Evolutionary conservation across 441 rosid genomes (phyloP), one percentile per base, ranked within the genome.

Genomic region (Pelargonium myrrhifolium): DNA sequence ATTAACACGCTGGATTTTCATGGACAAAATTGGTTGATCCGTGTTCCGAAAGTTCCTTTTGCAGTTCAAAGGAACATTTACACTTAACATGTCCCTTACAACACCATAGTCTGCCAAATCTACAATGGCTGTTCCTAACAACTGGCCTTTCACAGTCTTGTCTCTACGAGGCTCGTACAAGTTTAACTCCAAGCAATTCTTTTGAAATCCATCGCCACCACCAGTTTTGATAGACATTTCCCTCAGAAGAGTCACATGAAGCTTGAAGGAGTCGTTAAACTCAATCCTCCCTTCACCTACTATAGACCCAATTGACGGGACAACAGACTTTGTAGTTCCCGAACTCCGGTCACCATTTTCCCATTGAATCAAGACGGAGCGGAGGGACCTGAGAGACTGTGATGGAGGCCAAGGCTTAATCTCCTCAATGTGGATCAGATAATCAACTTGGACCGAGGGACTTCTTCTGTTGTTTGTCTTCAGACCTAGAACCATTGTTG

Each of bases 321-420:
- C 81, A 68, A 84, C 88, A 0, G 79, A 65, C 42, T 77, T 78
- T 9, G 99, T 91, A 9, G 96, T 85, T 14, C 97, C 97, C 1
- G 90, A 83, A 31, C 58, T 81, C 61, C 85, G 87, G 59, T 83
- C 91, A 58, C 97, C 91, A 37, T 92, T 86, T 80, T 88, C 97
- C 99, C 99, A 94, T 40, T 87, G 99, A 60, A 94, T 80, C 10
- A 89, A 65, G 67, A 88, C 96, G 4, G 99, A 88, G 58, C 97
- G 91, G 2, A 94, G 85, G 20, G 96, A 87, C 73, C 86, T 77
- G 60, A 94, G 85, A 8, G 99, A 89, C 72, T 94, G 97, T 39
- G 99, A 89, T 22, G 99, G 99, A 4, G 99, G 99, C 99, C 99
- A 94, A 35, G 97, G 99, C 79, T 86, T 91, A 84, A 94, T 76